A percentile compares a stretch with the other conserved stretches of the same genome.
Conservation (phyloP, 2,329 filamentous ascomycete genomes). For the Leptographium wingfieldii region DNA sequence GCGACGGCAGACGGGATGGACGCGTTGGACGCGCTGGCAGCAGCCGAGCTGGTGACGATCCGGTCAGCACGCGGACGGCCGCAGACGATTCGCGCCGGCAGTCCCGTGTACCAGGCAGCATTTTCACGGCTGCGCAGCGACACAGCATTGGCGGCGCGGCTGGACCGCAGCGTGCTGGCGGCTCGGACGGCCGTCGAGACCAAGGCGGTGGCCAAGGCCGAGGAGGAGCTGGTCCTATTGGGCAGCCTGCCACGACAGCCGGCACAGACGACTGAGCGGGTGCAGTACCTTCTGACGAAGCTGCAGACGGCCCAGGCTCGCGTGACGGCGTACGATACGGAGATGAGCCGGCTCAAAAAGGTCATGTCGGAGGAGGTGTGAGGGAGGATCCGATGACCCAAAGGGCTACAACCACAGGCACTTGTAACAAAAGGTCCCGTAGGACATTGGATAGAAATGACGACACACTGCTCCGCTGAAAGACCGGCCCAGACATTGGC, state of each 20-base stretch:
- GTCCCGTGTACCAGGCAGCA: constrained; percentile 75
- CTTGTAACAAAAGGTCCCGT: neutral
- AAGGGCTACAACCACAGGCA: neutral
- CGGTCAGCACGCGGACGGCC: constrained; percentile 64
- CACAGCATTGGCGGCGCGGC: constrained; percentile 55
- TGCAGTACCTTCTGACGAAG: constrained; percentile 63
- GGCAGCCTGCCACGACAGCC: constrained; percentile 60
- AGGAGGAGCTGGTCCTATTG: constrained; percentile 63
- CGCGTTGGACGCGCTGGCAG: constrained; percentile 67
- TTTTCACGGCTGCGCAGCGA: constrained; percentile 64
- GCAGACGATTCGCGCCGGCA: constrained; percentile 62
- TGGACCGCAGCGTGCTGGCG: constrained; percentile 58
- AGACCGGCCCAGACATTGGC: neutral
- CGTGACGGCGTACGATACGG: constrained; percentile 59
- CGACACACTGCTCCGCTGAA: neutral
- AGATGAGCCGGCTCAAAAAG: constrained; percentile 62
- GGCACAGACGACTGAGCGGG: constrained; percentile 49
- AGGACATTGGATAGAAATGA: neutral
- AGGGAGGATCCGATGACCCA: neutral
- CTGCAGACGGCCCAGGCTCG: constrained; percentile 61
- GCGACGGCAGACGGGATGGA: constrained; percentile 56
- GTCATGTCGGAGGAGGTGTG: constrained; percentile 32
- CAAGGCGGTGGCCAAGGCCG: constrained; percentile 63
- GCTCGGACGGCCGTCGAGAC: constrained; percentile 62
- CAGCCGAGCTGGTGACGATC: constrained; percentile 75